Evolutionary conservation across 306 rosid species (phyloP), one percentile per base, ranked within the genome.

Genomic region (Acmispon strigosus): DNA sequence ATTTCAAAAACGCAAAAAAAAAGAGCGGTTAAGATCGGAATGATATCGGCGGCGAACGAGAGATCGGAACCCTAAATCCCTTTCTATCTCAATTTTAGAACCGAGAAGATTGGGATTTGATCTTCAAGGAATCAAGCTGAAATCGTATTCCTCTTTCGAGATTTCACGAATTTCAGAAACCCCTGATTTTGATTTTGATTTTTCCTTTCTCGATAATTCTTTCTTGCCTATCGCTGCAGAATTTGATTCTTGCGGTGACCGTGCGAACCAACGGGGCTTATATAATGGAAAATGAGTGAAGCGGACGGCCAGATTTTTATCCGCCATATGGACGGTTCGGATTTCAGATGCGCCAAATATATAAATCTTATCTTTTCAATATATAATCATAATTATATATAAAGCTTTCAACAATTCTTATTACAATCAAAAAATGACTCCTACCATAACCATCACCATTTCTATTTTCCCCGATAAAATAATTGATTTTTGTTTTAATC

Each of bases 21-120:
- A 32, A 22, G 9, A 73, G 16, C 5, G 27, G 56, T 73, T 16
- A 50, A 73, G 42, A 78, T 79, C 59, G 15, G 15, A 22, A 36
- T 32, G 39, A 27, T 27, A 78, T 41, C 69, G 55, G 76, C 42
- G 37, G 53, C 37, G 53, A 49, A 69, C n/a, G n/a, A 54, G 51
- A 76, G 36, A 76, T 54, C 63, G 62, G 70, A 82, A 82, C 86
- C 86, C 86, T 82, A 82, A 74, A 74, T 50, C 34, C 52, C 52
- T 50, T 50, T 62, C n/a, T 9, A 2, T 36, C 52, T 36, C 29
- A 19, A 54, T 70, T 20, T 61, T 29, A 32, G 65, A 73, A 77
- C 37, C 7, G 55, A 12, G 42, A 19, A 60, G 53, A 64, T 24
- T 70, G 36, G 69, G 76, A 71, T 77, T 63, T 18, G 60, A 68